Evolutionary conservation across 768 basidiomycete species (phyloP).

Genomic region (Rossbeevera mucosa): DNA sequence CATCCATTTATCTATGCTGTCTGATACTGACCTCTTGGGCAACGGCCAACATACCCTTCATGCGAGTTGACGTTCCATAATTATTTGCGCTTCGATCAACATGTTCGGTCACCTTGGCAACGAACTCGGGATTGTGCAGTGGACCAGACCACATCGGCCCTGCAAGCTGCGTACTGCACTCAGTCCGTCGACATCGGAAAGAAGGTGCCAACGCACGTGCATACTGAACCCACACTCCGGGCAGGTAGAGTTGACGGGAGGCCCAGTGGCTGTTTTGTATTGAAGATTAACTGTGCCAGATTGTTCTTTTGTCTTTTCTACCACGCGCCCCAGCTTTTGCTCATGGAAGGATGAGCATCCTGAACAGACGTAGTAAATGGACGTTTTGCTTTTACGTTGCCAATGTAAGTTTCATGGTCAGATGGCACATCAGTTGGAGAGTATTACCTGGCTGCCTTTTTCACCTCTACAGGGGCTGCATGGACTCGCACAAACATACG

Average conservation of each 20-base stretch:
- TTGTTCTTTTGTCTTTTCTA: constrained; percentile 54
- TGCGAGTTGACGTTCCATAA: constrained; percentile 77
- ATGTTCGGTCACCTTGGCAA: constrained; percentile 69
- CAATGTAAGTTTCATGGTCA: constrained; percentile 3
- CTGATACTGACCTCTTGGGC: constrained; percentile 74
- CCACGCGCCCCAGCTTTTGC: constrained; percentile 78
- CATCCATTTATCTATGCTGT: background rate
- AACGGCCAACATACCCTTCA: constrained; percentile 94
- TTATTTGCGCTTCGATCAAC: constrained; percentile 55
- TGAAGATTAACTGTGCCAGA: constrained; percentile 54
- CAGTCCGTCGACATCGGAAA: background rate
- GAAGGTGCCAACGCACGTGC: constrained; percentile 54
- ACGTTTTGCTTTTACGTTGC: constrained; percentile 62
- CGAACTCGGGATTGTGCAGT: constrained; percentile 73
- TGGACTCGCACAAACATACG: constrained; percentile 82
- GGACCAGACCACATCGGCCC: constrained; percentile 98
- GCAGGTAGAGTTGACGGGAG: constrained; percentile 63
- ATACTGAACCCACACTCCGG: constrained; percentile 74
- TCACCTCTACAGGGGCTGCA: constrained; percentile 75
- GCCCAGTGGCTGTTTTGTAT: constrained; percentile 73
- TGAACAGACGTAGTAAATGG: constrained; percentile 78
- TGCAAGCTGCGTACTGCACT: constrained; percentile 51
- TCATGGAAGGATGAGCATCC: constrained; percentile 78
- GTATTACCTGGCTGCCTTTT: constrained; percentile 71
- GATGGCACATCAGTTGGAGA: background rate